These are phyloP conservation scores for Alternaria infectoria DNA, from an alignment of 2,329 filamentous ascomycete species.

Conservation along the genomic window DNA sequence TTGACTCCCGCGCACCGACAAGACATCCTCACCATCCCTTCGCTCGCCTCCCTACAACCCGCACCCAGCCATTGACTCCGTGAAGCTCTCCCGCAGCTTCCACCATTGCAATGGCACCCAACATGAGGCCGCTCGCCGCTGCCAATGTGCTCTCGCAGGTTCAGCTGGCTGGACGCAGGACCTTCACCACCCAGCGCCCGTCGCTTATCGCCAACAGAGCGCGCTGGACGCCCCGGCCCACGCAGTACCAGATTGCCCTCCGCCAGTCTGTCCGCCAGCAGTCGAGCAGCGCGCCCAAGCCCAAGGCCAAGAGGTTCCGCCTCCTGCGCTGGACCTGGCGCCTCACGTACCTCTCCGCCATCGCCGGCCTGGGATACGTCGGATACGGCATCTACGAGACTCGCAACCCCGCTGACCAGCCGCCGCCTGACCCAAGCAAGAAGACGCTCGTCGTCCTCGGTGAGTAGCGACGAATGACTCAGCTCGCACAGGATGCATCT, in stretches of 20 bases:
- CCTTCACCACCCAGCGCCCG: slow-evolving; percentile 44
- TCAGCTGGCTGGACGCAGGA: slow-evolving; percentile 43
- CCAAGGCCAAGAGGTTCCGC: slow-evolving; percentile 59
- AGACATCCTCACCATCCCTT: slow-evolving; percentile 19
- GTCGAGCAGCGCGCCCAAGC: slow-evolving; percentile 40
- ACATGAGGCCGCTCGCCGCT: slow-evolving; percentile 45
- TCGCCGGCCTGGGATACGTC: slow-evolving; percentile 73
- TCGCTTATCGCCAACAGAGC: slow-evolving; percentile 44
- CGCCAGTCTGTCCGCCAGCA: slow-evolving; percentile 45
- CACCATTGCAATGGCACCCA: slow-evolving; percentile 40
- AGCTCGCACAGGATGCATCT: slow-evolving; percentile 4
- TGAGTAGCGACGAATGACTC: slow-evolving; percentile 52
- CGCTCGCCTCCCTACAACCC: slow-evolving; percentile 10
- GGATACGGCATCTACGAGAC: slow-evolving; percentile 83
- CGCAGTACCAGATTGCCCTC: slow-evolving; percentile 43
- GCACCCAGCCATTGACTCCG: slow-evolving; percentile 14
- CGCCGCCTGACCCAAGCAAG: slow-evolving; percentile 81
- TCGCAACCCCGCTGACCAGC: slow-evolving; percentile 81
- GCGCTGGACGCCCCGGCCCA: slow-evolving; percentile 42
- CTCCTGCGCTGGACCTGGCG: slow-evolving; percentile 84
- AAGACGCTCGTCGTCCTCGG: slow-evolving; percentile 97
- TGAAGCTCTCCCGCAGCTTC: slow-evolving; percentile 14
- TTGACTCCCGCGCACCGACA: slow-evolving; percentile 19
- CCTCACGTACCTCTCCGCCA: slow-evolving; percentile 74
- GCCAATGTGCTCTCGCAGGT: slow-evolving; percentile 39